Evolutionary conservation across 495 filamentous ascomycete genomes (phyloP), one percentile per base, ranked within the genome.

Genomic region (Podospora pseudocomata): DNA sequence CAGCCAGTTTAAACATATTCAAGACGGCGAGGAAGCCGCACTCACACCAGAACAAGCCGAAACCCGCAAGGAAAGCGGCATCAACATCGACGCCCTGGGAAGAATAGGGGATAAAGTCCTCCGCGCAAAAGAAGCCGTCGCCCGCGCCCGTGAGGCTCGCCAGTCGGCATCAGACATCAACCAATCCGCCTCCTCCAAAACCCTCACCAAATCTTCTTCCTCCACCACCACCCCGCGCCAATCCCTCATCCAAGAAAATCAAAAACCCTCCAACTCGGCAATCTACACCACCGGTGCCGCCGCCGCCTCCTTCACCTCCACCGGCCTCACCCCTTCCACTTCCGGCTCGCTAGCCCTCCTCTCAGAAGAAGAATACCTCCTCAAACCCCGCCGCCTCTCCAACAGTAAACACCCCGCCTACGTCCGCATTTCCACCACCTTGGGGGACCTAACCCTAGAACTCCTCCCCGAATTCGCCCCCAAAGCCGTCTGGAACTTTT

Each of bases 401-500:
- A 86, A 83, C 70, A 94, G 92, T 70, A 49, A 49, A 49, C 39
- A 49, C 9, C 39, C 39, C 9, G 96, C 93, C 63, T 98, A 97
- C 80, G 93, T 91, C 16, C 87, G 92, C 19, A 86, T 99, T n/a
- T 85, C 87, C 28, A 98, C 95, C 3, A 92, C 86, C 60, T 83
- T 89, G 15, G 94, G 96, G 18, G 85, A 91, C 67, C 76, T 99
- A 18, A 97, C 92, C 72, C 79, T 99, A 71, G 93, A 97, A 71
- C 82, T 99, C n/a, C 89, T 91, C 64, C 89, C 95, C 9, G 95
- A 97, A 74, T 89, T 89, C 70, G 92, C 95, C 1, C 95, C 95
- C 0, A 89, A 89, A 68, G 93, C 95, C 4, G 95, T 97, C 20
- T 99, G 93, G 91, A 99, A 99, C 78, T 98, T 99, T 78, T 85